Conservation (phyloP, 1,284 basidiomycete species). For the Puccinia triticina region DNA sequence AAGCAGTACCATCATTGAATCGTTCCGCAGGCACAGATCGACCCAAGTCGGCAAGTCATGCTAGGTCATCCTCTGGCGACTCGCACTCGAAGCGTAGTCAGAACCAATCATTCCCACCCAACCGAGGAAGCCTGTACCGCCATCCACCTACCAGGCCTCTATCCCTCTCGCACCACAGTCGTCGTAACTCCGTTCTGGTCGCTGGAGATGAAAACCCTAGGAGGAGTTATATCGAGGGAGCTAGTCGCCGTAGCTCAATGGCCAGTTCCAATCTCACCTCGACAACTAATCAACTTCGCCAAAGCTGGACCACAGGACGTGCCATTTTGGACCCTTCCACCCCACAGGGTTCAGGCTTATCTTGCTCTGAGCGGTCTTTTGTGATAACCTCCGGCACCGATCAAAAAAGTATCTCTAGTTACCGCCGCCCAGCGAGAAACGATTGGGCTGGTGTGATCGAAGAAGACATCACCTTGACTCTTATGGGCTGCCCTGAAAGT, state of each 20-base stretch:
- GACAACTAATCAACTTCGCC: constrained; percentile 14
- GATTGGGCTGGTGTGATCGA: constrained; percentile 31
- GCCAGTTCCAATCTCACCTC: constrained; percentile 23
- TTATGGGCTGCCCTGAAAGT: constrained; percentile 7
- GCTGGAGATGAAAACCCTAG: neutral
- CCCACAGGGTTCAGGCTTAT: neutral
- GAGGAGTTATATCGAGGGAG: too few relatives aligned
- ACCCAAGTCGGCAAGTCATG: constrained; percentile 1
- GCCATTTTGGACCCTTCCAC: neutral
- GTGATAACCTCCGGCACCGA: constrained; percentile 12
- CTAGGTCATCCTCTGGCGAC: neutral
- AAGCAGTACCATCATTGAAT: neutral
- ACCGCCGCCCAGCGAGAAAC: neutral
- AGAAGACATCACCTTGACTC: constrained; percentile 28
- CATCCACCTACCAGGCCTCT: constrained; percentile 12
- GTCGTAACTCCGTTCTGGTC: neutral
- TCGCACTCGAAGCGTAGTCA: constrained; percentile 7
- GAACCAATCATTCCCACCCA: neutral
- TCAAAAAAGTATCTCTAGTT: constrained; percentile 3
- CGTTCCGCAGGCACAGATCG: neutral
- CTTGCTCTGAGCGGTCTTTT: constrained; percentile 9
- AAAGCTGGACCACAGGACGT: constrained; percentile 35
- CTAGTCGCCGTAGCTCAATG: constrained; percentile 9
- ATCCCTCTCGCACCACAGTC: neutral
- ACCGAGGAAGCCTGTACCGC: constrained; percentile 21